Percentiles rank a stretch among this genome's conserved stretches.
Conservation (phyloP, 805 yeast species). For the Helenozyma rhizophorensis region DNA sequence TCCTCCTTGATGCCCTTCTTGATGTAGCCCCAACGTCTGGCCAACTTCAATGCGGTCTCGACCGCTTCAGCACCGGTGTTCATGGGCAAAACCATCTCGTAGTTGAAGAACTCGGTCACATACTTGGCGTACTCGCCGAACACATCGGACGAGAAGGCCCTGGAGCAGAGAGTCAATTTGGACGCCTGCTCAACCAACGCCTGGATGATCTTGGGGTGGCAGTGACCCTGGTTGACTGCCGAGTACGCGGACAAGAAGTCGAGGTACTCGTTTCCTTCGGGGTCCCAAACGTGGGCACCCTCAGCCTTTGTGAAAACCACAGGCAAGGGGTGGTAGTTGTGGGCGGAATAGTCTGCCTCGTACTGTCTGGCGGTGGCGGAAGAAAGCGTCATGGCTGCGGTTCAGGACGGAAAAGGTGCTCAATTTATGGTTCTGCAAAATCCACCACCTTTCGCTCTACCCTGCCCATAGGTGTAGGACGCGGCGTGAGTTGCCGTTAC, state of each 20-base stretch:
- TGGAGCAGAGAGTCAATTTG: slow-evolving; percentile 76
- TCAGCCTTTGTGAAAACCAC: slow-evolving; percentile 82
- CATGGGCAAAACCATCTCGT: slow-evolving; percentile 94
- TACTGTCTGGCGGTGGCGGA: slow-evolving; percentile 60
- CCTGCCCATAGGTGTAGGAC: slow-evolving; percentile 18
- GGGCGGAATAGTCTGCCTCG: slow-evolving; percentile 86
- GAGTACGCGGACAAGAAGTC: slow-evolving; percentile 94
- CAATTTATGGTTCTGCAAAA: neutral
- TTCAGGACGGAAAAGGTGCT: no score
- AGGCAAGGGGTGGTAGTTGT: slow-evolving; percentile 95
- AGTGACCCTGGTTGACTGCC: slow-evolving; percentile 97
- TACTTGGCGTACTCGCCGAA: slow-evolving; percentile 86
- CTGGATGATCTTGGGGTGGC: slow-evolving; percentile 85
- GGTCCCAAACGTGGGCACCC: slow-evolving; percentile 97
- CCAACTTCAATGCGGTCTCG: slow-evolving; percentile 88
- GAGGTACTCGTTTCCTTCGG: slow-evolving; percentile 90
- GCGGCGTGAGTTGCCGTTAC: slow-evolving; percentile 4
- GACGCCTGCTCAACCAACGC: slow-evolving; percentile 88
- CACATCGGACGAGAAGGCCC: slow-evolving; percentile 89
- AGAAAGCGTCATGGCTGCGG: slow-evolving; percentile 43
- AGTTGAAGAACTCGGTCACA: slow-evolving; percentile 81
- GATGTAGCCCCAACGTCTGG: slow-evolving; percentile 95
- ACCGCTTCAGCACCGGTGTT: slow-evolving; percentile 99
- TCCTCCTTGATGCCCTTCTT: slow-evolving; percentile 77
- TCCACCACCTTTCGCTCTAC: slow-evolving; percentile 10